Evolutionary conservation across 495 filamentous ascomycete genomes (phyloP).

Genomic region (Massariosphaeria phaeospora): DNA sequence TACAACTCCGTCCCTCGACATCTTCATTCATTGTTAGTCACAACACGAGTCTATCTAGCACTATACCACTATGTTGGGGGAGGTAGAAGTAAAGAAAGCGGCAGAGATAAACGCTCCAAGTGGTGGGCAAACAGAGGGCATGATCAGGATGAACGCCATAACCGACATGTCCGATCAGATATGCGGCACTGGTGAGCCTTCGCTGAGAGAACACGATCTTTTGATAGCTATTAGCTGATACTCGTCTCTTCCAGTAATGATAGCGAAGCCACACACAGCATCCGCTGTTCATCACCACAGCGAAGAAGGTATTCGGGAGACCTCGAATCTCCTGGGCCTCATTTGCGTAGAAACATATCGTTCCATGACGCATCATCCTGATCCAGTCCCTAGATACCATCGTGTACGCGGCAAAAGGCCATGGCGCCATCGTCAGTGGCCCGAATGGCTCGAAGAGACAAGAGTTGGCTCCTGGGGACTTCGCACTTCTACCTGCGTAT

Average conservation of each 20-base stretch:
- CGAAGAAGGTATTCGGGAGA: slow-evolving; percentile 38
- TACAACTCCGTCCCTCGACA: too few species aligned
- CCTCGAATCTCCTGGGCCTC: not conserved
- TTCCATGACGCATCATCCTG: not conserved
- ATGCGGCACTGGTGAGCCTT: slow-evolving; percentile 38
- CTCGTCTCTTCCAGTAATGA: slow-evolving; percentile 47
- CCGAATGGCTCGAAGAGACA: slow-evolving; percentile 45
- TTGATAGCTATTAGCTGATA: not conserved
- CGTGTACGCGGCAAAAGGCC: slow-evolving; percentile 49
- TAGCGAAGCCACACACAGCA: slow-evolving; percentile 50
- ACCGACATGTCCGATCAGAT: slow-evolving; percentile 55
- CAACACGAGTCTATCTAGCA: too few species aligned
- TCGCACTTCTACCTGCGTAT: slow-evolving; percentile 59
- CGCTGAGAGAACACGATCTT: too few species aligned
- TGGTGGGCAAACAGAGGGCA: slow-evolving; percentile 48
- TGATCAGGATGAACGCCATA: slow-evolving; percentile 55
- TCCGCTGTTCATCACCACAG: slow-evolving; percentile 53
- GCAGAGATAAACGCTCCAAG: slow-evolving; percentile 32
- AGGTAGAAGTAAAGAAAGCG: slow-evolving; percentile 35
- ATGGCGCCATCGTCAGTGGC: slow-evolving; percentile 47
- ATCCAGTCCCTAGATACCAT: slow-evolving; percentile 45
- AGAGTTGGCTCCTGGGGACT: slow-evolving; percentile 55
- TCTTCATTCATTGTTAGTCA: too few species aligned
- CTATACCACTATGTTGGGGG: slow-evolving; percentile 19
- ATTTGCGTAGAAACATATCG: not conserved